phyloP scores from a whole-genome alignment of 2,329 filamentous ascomycete species.

The Ophiostoma australiae region DNA sequence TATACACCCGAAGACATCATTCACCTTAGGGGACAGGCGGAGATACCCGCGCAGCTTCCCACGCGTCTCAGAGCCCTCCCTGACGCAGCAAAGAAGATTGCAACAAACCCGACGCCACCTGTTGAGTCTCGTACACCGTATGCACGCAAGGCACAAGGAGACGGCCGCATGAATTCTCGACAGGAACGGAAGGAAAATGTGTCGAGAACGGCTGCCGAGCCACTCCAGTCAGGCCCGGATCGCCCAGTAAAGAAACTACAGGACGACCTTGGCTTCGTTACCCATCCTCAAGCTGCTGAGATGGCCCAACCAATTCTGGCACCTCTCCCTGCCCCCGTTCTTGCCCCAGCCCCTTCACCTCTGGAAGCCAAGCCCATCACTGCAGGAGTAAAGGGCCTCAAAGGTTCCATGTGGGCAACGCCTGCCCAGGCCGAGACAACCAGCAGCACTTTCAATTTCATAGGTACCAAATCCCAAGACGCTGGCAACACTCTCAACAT shows the following conservation, averaged over 20 bases:
- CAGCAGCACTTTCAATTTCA: slow-evolving; percentile 19
- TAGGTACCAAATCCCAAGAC: slow-evolving; percentile 16
- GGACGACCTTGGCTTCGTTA: neutral
- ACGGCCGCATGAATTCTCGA: neutral
- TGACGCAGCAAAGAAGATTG: neutral
- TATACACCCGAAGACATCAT: slow-evolving; percentile 12
- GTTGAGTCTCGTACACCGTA: neutral
- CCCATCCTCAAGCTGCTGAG: neutral
- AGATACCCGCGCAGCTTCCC: slow-evolving; percentile 1
- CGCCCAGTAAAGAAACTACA: neutral
- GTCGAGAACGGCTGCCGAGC: neutral
- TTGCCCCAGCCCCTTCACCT: neutral
- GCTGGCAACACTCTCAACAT: neutral
- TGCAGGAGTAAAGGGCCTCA: neutral
- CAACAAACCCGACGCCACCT: neutral
- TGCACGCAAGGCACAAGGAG: neutral
- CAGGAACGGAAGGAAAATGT: neutral
- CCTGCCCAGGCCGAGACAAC: neutral
- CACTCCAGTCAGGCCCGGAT: neutral
- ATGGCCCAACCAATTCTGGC: neutral
- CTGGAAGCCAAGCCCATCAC: neutral
- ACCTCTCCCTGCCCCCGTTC: neutral
- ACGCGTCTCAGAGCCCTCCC: neutral
- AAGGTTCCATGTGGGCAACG: slow-evolving; percentile 24
- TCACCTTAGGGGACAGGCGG: neutral